Evolutionary conservation across 208 protist species (phyloP), one percentile per base, ranked within the genome.

Genomic region (Trypanosoma cruzi): DNA sequence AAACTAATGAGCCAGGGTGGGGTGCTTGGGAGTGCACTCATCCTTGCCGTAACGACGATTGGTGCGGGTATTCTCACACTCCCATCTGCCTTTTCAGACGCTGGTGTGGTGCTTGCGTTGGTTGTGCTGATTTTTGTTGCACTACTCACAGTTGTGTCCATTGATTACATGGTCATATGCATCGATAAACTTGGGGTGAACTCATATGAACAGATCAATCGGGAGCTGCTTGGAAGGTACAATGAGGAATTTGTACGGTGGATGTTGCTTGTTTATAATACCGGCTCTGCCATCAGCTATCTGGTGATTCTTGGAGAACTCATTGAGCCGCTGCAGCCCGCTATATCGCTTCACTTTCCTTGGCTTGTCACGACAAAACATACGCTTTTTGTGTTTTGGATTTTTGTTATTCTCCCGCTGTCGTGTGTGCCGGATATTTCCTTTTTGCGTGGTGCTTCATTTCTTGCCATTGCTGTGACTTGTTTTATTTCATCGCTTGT

Each of bases 61-160:
- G 88, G 88, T 50, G 85, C 85, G 14, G 84, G 85, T 32, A 89
- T 93, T 52, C 73, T 93, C 50, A 89, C 88, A 14, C 75, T 93
- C 26, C 88, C 88, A 13, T 89, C 83, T 29, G 85, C 88, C 31
- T 93, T 82, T 69, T 71, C 68, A 31, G 76, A 89, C 58, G 88
- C 81, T 7, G 88, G 84, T 44, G 57, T 93, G 60, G 22, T 88
- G 22, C 77, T 68, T 4, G 73, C 83, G 13, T 71, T 72, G n/a
- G 8, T 81, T 1, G 18, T 91, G 37, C 64, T 93, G 1, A 34
- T 75, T 61, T 68, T 83, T 49, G 78, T 93, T 11, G 85, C 75
- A 10, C 40, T 79, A 31, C 54, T 93, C 42, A 93, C 88, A 0
- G 79, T 93, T 36, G 64, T 73, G 24, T 91, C 85, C 1, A 74